Base-by-base conservation (phyloP, 2,329 filamentous ascomycete species). In the Trichoderma sp. region DNA sequence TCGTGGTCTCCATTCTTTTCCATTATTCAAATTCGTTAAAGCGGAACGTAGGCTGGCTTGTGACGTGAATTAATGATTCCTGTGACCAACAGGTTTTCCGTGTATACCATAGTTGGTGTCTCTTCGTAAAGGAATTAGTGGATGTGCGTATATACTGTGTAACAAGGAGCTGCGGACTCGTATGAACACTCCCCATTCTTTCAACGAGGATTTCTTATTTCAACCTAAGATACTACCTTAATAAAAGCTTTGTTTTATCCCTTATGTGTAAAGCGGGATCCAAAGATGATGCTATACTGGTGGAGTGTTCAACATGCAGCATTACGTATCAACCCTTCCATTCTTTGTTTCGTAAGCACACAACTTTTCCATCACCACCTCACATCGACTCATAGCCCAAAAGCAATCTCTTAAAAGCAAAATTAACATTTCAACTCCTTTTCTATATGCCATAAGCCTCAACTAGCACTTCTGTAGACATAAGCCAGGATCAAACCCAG, bases 341-440 rank as follows among this genome's bases (percentile, higher is more conserved):
- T 23, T 23, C 47, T 23, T 53, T 9, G 43, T 20, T 20, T 53
- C 47, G 20, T 53, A 12, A 13, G 17, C n/a, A 53, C 47, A 23
- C 47, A 23, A 53, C 47, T 23, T 23, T 53, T 30, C 15, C 20
- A 30, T 57, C 23, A 28, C 15, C 47, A 57, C 28, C 12, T 26
- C 17, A 36, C 12, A 62, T n/a, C 9, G 3, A 17, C 32, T 23
- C 58, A 62, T 17, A n/a, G 13, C 2, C 13, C 20, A 26, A n/a
- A 30, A 39, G 23, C 23, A 17, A 11, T 28, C 34, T 47, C 23
- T 4, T 11, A 61, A 43, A 43, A 28, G 17, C 17, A 43, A 43
- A n/a, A 39, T 17, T 43, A 43, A 47, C 55, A 68, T 15, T 68
- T 50, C 66, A 59, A 68, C 55, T 61, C 55, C 66, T 34, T 68